These are phyloP conservation scores for Termitomyces titanicus DNA, from an alignment of 768 basidiomycete genomes.

Conservation along the genomic window DNA sequence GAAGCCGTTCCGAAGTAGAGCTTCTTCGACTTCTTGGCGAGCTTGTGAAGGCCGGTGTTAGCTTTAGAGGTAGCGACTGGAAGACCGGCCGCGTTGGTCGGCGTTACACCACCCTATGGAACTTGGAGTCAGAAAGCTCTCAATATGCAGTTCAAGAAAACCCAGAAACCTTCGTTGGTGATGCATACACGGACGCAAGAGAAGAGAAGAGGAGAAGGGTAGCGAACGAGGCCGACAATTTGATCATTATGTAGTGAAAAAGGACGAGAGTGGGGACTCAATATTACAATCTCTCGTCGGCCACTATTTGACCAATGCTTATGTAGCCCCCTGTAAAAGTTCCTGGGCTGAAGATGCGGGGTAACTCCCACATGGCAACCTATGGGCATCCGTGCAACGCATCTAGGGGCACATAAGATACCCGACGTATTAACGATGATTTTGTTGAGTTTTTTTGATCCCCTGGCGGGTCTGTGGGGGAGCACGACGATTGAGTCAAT, in stretches of 20 bases:
- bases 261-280: background rate
- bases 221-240: slow-evolving; percentile 21
- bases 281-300: background rate
- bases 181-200: slow-evolving; percentile 18
- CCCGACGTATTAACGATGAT: background rate
- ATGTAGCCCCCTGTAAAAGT: background rate
- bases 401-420: background rate
- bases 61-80: background rate
- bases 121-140: background rate
- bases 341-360: background rate
- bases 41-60: slow-evolving; percentile 35
- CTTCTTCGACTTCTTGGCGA: slow-evolving; percentile 38
- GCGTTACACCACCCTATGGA: background rate
- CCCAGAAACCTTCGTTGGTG: slow-evolving; percentile 31
- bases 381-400: background rate
- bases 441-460: no score
- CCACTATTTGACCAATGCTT: slow-evolving; percentile 1
- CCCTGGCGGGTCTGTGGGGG: background rate
- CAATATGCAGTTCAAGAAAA: background rate
- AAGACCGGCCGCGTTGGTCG: background rate
- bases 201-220: slow-evolving; percentile 20
- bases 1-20: slow-evolving; percentile 50
- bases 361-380: background rate
- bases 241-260: slow-evolving; percentile 9
- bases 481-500: background rate